These are phyloP conservation scores for Sporopachydermia quercuum DNA, from an alignment of 805 yeast species.

Conservation along the genomic window DNA sequence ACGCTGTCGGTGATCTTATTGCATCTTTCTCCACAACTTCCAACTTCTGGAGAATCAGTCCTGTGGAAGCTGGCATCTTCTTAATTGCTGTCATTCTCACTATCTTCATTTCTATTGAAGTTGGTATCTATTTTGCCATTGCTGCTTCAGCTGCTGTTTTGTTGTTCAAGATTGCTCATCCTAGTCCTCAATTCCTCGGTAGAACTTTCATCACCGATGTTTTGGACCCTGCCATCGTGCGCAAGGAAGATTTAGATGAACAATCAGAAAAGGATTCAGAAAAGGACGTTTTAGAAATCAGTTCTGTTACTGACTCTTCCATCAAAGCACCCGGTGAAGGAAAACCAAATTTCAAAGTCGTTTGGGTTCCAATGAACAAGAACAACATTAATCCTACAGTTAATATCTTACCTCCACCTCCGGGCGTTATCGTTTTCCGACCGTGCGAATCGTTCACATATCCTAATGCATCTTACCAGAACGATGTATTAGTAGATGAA, in stretches of 20 bases:
- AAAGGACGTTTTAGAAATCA: background rate
- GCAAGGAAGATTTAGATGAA: slow-evolving; percentile 8
- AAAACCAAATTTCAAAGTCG: slow-evolving; percentile 32
- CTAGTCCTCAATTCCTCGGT: slow-evolving; percentile 75
- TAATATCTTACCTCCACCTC: slow-evolving; percentile 63
- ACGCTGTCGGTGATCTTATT: slow-evolving; percentile 79
- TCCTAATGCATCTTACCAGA: slow-evolving; percentile 63
- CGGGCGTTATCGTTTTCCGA: slow-evolving; percentile 78
- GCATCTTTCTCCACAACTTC: slow-evolving; percentile 54
- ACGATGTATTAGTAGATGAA: slow-evolving; percentile 54
- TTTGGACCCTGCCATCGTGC: slow-evolving; percentile 39
- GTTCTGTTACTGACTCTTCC: slow-evolving; percentile 1
- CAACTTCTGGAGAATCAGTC: slow-evolving; percentile 58
- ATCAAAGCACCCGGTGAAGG: slow-evolving; percentile 3
- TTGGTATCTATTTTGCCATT: slow-evolving; percentile 83
- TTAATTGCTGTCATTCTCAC: slow-evolving; percentile 58
- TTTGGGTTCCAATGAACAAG: slow-evolving; percentile 54
- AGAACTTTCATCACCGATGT: slow-evolving; percentile 58
- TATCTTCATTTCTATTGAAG: slow-evolving; percentile 66
- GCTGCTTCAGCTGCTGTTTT: slow-evolving; percentile 68
- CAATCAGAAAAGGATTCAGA: slow-evolving; percentile 6
- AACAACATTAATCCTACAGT: slow-evolving; percentile 39
- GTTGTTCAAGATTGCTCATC: slow-evolving; percentile 62
- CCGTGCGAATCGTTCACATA: slow-evolving; percentile 72
- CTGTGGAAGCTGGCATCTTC: slow-evolving; percentile 62